phyloP scores from a whole-genome alignment of 2,329 filamentous ascomycete genomes.

The Penicillium vulpinum region DNA sequence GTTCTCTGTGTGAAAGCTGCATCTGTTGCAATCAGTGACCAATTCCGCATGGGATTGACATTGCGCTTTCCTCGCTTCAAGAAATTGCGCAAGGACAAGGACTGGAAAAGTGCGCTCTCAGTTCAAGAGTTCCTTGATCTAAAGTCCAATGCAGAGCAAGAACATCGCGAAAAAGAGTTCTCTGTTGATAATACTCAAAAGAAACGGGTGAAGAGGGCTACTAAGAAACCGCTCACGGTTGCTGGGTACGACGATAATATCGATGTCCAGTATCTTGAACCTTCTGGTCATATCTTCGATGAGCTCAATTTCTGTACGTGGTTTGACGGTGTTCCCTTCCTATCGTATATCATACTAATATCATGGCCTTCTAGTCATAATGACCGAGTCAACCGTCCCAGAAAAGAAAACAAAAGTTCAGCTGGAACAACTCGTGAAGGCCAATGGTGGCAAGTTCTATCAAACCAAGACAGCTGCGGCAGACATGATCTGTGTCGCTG shows the following conservation, averaged over 20 bases:
- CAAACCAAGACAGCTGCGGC: constrained; percentile 67
- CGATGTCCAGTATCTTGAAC: constrained; percentile 56
- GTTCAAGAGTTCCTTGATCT: constrained; percentile 74
- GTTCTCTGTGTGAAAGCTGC: constrained; percentile 89
- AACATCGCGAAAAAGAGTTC: constrained; percentile 71
- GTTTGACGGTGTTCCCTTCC: constrained; percentile 1
- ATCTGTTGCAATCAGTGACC: constrained; percentile 70
- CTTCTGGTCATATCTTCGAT: constrained; percentile 67
- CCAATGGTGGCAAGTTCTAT: constrained; percentile 75
- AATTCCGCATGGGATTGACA: constrained; percentile 75
- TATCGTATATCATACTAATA: constrained; percentile 8
- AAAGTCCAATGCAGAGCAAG: constrained; percentile 67
- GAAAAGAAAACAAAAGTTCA: constrained; percentile 74
- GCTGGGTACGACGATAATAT: constrained; percentile 64
- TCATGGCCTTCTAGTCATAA: constrained; percentile 51
- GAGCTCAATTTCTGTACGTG: constrained; percentile 70
- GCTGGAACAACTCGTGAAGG: constrained; percentile 77
- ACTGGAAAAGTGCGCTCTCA: constrained; percentile 78
- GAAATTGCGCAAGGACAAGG: constrained; percentile 74
- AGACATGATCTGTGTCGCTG: constrained; percentile 71
- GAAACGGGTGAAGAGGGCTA: constrained; percentile 58
- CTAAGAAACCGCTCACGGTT: constrained; percentile 70
- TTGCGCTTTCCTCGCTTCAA: constrained; percentile 91
- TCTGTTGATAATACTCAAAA: constrained; percentile 68
- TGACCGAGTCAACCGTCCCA: constrained; percentile 72